Conservation (phyloP, 306 rosid genomes). For the Casuarina glauca region DNA sequence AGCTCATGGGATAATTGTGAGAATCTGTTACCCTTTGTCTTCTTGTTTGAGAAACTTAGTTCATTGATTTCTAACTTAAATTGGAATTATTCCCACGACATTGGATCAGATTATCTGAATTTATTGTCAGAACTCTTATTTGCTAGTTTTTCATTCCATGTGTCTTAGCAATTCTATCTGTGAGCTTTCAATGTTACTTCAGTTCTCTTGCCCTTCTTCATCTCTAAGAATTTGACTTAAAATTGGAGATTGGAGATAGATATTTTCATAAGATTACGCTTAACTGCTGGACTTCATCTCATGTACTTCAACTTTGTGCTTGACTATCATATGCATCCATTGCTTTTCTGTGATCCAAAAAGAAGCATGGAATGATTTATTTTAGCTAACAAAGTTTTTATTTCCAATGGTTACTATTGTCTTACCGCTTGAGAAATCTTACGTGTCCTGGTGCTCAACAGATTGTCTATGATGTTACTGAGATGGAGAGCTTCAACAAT, state of each 20-base stretch:
- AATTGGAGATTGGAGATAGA: too few relatives aligned
- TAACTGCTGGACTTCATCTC: too few relatives aligned
- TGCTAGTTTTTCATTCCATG: neutral
- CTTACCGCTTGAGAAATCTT: slow-evolving; percentile 8
- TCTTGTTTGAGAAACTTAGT: neutral
- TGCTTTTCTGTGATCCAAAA: neutral
- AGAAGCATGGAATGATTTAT: neutral
- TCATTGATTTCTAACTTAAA: neutral
- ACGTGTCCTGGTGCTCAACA: slow-evolving; percentile 42
- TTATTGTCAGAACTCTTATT: neutral
- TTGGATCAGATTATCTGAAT: neutral
- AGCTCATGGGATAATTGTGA: slow-evolving; percentile 96
- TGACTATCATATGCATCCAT: too few relatives aligned
- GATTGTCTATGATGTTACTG: slow-evolving; percentile 98
- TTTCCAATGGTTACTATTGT: neutral
- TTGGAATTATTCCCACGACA: neutral
- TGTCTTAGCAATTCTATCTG: neutral
- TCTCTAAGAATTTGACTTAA: neutral
- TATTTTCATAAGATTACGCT: too few relatives aligned
- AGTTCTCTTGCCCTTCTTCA: neutral
- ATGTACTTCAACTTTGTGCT: too few relatives aligned
- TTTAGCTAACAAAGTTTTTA: neutral
- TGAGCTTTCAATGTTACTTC: neutral
- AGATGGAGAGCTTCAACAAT: slow-evolving; percentile 93
- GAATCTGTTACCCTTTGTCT: slow-evolving; percentile 18